phyloP scores from a whole-genome alignment of 176 grass and related monocot genomes.

The Urochloa ruziziensis region DNA sequence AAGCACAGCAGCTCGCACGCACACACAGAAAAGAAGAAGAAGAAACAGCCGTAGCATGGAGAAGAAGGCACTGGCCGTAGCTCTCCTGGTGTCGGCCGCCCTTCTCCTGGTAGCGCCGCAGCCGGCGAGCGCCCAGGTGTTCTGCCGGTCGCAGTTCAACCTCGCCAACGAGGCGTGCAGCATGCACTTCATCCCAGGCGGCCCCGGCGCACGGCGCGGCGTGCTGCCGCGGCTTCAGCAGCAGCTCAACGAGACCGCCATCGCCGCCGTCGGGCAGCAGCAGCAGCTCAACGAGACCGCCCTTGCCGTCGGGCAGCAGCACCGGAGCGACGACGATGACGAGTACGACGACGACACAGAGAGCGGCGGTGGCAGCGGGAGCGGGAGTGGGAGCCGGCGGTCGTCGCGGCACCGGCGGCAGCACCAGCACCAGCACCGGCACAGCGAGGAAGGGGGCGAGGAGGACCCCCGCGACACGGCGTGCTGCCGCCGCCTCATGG shows the following conservation, averaged over 20 bases:
- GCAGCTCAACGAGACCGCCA: constrained; percentile 43
- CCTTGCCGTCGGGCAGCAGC: background rate
- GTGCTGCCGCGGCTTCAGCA: background rate
- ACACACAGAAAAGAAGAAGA: background rate
- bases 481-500: constrained; percentile 68
- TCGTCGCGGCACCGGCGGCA: background rate
- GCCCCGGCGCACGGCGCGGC: background rate
- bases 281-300: constrained; percentile 45
- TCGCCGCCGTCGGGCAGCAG: too few species aligned
- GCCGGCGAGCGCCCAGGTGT: constrained; percentile 31
- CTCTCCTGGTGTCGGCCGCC: background rate
- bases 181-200: constrained; percentile 19
- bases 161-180: constrained; percentile 62
- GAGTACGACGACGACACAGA: background rate
- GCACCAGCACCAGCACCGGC: constrained; percentile 41
- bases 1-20: background rate
- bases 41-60: too few species aligned
- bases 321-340: background rate
- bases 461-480: constrained; percentile 58
- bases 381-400: background rate
- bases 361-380: background rate
- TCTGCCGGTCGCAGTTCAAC: constrained; percentile 64
- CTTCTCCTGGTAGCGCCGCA: background rate
- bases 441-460: background rate
- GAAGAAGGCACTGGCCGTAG: background rate